Evolutionary conservation across 2,329 filamentous ascomycete species (phyloP), one percentile per base, ranked within the genome.

Genomic region (Cordyceps fumosorosea): DNA sequence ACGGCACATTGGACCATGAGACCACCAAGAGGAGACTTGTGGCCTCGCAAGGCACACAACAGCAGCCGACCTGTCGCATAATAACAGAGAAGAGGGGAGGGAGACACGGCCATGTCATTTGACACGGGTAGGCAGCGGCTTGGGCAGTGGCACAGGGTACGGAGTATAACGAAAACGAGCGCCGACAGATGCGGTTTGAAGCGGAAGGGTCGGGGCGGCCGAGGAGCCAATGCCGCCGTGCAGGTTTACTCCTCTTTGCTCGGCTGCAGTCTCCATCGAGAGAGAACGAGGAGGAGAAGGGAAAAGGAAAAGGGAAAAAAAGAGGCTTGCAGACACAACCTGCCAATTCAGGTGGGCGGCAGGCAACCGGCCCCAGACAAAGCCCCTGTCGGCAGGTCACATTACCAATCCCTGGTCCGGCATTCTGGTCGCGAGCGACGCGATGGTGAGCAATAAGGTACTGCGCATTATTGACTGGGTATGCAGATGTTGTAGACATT

Each of bases 381-480:
- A 3, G 14, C 48, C 48, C 50, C 40, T 53, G 57, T 53, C 57
- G 12, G n/a, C 26, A 42, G 34, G 57, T 60, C 57, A 60, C 57
- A 60, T 59, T 59, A 59, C 56, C 56, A 59, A 26, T 40, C 34
- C 20, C 45, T 11, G 57, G 48, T 52, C 56, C 29, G 37, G 56
- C 45, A 20, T 29, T 51, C 34, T 22, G 56, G 45, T 24, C 24
- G n/a, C 11, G 22, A 22, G n/a, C n/a, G 34, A 48, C 16, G 11
- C 11, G 45, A 48, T 18, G 16, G 45, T 8, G 14, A 14, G 22
- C 22, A 24, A 14, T 26, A 48, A 26, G 10, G 22, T 3, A 26
- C 22, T 26, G 45, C n/a, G 12, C 22, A 22, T 26, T 48, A 26
- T 26, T 26, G 22, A 22, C 22, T 48, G 45, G 12, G 34, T 12